Evolutionary conservation across 1,139 yeast genomes (phyloP), one percentile per base, ranked within the genome.

Genomic region (Pichia sp.): DNA sequence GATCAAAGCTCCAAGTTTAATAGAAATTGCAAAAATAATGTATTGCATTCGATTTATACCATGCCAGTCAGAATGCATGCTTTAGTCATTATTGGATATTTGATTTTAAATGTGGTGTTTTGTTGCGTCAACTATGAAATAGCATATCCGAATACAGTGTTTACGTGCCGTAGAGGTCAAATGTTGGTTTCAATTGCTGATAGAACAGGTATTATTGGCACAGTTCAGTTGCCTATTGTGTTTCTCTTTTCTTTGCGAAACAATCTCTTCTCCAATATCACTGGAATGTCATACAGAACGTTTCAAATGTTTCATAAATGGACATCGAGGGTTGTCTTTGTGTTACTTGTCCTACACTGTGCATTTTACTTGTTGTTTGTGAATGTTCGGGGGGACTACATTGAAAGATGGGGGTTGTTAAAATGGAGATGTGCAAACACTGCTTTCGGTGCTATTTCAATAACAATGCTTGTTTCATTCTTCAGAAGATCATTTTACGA

Each of bases 231-330:
- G 61, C 90, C 90, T 0, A 61, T 82, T 11, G 62, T 83, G 30
- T 73, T 81, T 45, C 62, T 84, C 43, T 82, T 84, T 69, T 85
- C 84, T 0, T 84, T 87, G 0, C 72, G 90, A 59, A 85, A 84
- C 65, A 84, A 84, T 64, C 68, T 84, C 52, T 65, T 84, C 42
- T 77, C 80, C 57, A 72, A 75, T 71, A 50, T 81, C 5, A 83
- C 89, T 0, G 80, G 86, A 26, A 77, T 86, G 80, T 77, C 83
- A 41, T 81, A 78, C 61, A 75, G 85, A 16, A 76, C 84, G 1
- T 83, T 80, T 61, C 79, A 81, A 49, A 70, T 81, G 32, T 78
- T 76, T 60, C 90, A 85, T 66, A 71, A 82, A 56, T 82, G 87
- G 87, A 62, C 79, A 2, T 79, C 87, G 0, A 69, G 88, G 54